Base-by-base conservation (phyloP, 768 basidiomycete genomes). In the Lactifluus subvellereus region DNA sequence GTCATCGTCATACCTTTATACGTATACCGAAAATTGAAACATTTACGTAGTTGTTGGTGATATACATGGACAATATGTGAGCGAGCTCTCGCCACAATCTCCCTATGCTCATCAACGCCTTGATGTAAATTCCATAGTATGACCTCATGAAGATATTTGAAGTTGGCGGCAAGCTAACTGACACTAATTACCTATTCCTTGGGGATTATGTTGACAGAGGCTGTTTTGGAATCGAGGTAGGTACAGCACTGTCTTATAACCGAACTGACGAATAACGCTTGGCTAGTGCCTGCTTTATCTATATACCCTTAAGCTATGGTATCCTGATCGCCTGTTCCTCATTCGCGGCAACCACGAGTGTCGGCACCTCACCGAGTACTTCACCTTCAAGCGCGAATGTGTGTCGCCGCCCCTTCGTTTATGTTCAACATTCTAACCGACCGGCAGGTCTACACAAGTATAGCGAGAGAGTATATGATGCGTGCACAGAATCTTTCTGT, bases 301-400 rank as follows among this genome's bases (percentile, higher is more conserved):
- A 16, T 86, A 83, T 82, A 72, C 82, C 7, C 74, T 86, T 62
- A 86, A 86, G 72, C 81, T 86, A 72, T 84, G 83, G 74, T 83
- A 80, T 69, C 84, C 84, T 48, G 78, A 80, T 59, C 82, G 82
- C 38, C 69, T 86, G 33, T 85, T 83, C 73, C 78, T 86, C 32
- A 75, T 86, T 5, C 79, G 85, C 6, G 84, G 84, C 16, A 86
- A 86, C 69, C 85, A 86, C 68, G 84, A 86, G 71, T 86, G 84
- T 66, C 78, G 84, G 14, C 84, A 85, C 67, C 72, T 86, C 69
- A 86, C 84, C 13, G 83, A 85, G 65, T 84, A 84, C 71, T 85
- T 85, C 72, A 98, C 96, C 9, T 98, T 98, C 79, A 95, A 94
- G 77, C 88, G 92, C 66, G 96, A 98, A 88, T 89, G 89, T 95